Conservation (phyloP, 164 flowering plant genomes). For the Malania oleifera region DNA sequence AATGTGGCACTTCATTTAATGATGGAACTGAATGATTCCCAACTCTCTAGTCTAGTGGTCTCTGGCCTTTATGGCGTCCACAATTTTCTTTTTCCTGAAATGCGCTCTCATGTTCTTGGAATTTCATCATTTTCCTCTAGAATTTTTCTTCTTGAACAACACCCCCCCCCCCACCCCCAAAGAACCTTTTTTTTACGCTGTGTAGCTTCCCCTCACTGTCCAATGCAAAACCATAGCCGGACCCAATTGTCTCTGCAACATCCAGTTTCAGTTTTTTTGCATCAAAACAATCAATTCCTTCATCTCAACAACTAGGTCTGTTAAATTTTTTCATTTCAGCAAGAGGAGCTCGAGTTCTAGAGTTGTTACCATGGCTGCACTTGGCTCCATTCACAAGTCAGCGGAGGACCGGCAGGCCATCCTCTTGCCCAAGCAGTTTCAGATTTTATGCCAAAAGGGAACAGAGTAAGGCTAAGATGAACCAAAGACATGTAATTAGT, state of each 20-base stretch:
- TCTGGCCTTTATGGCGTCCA: no score
- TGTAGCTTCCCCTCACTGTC: background rate
- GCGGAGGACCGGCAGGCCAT: conserved; percentile 73
- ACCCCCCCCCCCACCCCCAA: no score
- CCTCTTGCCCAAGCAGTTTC: conserved; percentile 62
- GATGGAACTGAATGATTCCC: no score
- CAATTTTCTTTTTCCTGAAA: background rate
- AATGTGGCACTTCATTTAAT: no score
- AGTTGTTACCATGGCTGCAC: conserved; percentile 44
- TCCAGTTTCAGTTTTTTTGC: conserved; percentile 14
- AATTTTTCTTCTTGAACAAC: conserved; percentile 5
- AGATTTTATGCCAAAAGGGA: conserved; percentile 56
- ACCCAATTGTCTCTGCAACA: conserved; percentile 2
- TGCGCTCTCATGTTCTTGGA: conserved; percentile 27
- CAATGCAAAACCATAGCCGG: background rate
- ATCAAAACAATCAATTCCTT: conserved; percentile 3
- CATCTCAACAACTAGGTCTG: conserved; percentile 15
- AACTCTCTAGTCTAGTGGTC: no score
- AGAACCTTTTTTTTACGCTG: background rate
- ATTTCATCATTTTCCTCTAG: conserved; percentile 21
- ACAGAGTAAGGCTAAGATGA: conserved; percentile 42
- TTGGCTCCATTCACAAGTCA: conserved; percentile 46
- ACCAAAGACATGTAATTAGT: background rate
- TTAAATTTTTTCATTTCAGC: conserved; percentile 12
- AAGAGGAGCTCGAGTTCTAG: conserved; percentile 30